Evolutionary conservation across 1,284 basidiomycete species (phyloP).

Genomic region (Ganoderma lingzhi): DNA sequence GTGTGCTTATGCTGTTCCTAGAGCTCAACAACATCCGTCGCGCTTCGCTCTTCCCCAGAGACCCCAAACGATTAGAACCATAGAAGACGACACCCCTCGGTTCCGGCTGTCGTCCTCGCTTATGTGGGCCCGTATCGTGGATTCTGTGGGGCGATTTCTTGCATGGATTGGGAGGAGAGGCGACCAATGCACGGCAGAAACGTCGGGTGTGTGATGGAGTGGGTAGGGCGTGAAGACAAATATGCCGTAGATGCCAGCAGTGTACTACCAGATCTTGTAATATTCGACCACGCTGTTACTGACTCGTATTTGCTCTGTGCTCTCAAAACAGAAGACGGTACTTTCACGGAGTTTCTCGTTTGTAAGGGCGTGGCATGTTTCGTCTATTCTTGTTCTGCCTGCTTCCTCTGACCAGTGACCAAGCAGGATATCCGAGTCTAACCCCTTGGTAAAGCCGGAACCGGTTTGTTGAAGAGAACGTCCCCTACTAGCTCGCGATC

Average conservation of each 20-base stretch:
- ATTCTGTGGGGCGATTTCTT: background rate
- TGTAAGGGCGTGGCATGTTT: background rate
- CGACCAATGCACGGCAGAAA: background rate
- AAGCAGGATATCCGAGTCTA: too few species aligned
- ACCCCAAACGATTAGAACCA: slow-evolving; percentile 85
- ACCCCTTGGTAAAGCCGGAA: too few species aligned
- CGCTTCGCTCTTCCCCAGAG: slow-evolving; percentile 94
- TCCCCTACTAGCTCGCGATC: too few species aligned
- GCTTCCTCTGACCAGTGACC: background rate
- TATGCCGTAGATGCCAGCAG: slow-evolving; percentile 3
- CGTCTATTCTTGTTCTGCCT: background rate
- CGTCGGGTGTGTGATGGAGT: background rate
- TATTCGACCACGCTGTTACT: background rate
- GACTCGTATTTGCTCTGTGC: background rate
- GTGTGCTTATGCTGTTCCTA: slow-evolving; percentile 95
- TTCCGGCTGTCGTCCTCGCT: background rate
- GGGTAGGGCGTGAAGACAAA: background rate
- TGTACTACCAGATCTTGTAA: slow-evolving; percentile 11
- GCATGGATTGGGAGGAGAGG: background rate
- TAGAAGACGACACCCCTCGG: slow-evolving; percentile 45
- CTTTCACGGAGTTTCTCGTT: background rate
- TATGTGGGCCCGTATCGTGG: background rate
- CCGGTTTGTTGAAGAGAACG: too few species aligned
- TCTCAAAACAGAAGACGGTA: background rate
- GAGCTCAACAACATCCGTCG: slow-evolving; percentile 96